Percentiles rank a stretch among this genome's conserved stretches.
Conservation (phyloP, 2,329 filamentous ascomycete genomes). For the Sporothrix dimorphospora region DNA sequence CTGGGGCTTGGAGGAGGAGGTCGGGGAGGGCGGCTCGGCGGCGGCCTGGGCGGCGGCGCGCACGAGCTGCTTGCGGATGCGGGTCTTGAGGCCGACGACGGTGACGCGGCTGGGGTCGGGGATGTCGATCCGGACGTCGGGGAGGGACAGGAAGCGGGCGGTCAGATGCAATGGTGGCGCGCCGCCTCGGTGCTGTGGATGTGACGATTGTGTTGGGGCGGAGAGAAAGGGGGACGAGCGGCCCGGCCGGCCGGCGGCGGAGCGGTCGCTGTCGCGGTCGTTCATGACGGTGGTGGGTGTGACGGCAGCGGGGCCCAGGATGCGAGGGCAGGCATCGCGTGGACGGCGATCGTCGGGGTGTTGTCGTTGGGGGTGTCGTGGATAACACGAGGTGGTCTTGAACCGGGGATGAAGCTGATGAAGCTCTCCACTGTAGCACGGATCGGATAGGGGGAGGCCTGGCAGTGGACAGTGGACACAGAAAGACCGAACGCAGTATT, state of each 20-base stretch:
- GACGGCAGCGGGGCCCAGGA: neutral
- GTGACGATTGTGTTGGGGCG: neutral
- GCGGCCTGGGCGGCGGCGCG: slow-evolving; percentile 40
- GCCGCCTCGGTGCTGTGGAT: neutral
- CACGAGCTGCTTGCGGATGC: slow-evolving; percentile 71
- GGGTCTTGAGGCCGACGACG: slow-evolving; percentile 76
- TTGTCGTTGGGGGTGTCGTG: neutral
- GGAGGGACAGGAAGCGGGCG: slow-evolving; percentile 85
- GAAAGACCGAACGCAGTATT: too few species aligned
- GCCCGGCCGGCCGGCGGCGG: slow-evolving; percentile 12
- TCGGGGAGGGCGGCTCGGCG: slow-evolving; percentile 53
- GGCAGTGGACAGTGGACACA: neutral
- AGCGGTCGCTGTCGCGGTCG: slow-evolving; percentile 23
- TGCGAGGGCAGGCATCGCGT: slow-evolving; percentile 9
- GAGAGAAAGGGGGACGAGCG: slow-evolving; percentile 3
- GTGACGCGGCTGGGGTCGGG: slow-evolving; percentile 68
- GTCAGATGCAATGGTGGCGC: slow-evolving; percentile 68
- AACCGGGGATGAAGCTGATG: neutral
- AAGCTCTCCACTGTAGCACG: slow-evolving; percentile 7
- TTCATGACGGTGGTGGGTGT: neutral
- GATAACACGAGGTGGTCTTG: neutral
- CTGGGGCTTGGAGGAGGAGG: neutral
- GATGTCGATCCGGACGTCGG: slow-evolving; percentile 81
- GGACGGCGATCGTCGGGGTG: neutral
- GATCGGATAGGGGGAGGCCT: neutral